Evolutionary conservation across 2,329 filamentous ascomycete genomes (phyloP), one percentile per base, ranked within the genome.

Genomic region (Akanthomyces dipterigenus): DNA sequence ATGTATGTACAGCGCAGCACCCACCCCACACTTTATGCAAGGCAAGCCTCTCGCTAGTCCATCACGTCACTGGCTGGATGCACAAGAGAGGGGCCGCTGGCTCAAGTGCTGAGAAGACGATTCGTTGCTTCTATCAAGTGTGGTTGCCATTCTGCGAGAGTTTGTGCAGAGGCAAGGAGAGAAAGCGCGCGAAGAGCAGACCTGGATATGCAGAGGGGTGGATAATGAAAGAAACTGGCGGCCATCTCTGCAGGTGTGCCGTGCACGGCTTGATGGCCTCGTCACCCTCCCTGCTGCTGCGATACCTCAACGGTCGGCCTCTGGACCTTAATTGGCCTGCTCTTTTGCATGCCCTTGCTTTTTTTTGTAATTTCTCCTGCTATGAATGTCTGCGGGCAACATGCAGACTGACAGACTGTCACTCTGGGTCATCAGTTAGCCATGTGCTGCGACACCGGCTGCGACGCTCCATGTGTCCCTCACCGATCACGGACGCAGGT

Each of bases 51-150:
- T 46, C 42, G 34, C 42, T 46, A 49, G 43, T 28, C 43, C 31
- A 58, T 58, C 55, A 49, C 55, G 43, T 58, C 55, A 48, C 42
- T 36, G 55, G 40, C 55, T 42, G 55, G 55, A 50, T 50, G 55
- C 55, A 58, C 28, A 2, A 58, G n/a, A 43, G 38, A n/a, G 11
- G 55, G 24, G 55, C n/a, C 14, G 16, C 42, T 11, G 28, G 31
- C 26, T 28, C 54, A 36, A n/a, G 42, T 57, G 16, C 55, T 50
- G 34, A 49, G 9, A 54, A 20, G 20, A 24, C 26, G 54, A 56
- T 56, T 55, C 26, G 53, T 40, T 55, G 36, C 22, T 45, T 45
- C 22, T 3, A 45, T 7, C 8, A 20, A 45, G 14, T n/a, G 42
- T 20, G 42, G 42, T 45, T n/a, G 22, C 42, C 11, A 38, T 38